Conservation (phyloP, 2,329 filamentous ascomycete species). For the Balansia obtecta region DNA sequence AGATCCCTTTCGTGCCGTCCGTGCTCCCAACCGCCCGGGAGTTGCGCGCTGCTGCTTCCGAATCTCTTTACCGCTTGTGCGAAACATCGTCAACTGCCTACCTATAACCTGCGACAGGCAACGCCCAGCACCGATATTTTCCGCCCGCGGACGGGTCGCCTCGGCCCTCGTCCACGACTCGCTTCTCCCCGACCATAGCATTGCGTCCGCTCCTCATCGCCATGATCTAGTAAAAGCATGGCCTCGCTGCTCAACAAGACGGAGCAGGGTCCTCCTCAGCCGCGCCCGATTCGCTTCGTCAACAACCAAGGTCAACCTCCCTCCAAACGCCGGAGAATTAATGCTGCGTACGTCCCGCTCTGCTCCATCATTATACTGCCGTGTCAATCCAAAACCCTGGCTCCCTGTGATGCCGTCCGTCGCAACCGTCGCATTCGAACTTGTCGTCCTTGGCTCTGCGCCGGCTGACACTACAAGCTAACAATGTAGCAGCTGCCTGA, state of each 20-base stretch:
- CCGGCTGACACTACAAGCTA: background rate
- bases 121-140: background rate
- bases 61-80: background rate
- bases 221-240: slow-evolving; percentile 30
- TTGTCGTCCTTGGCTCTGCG: background rate
- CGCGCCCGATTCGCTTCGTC: slow-evolving; percentile 60
- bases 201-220: slow-evolving; percentile 11
- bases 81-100: slow-evolving; percentile 1
- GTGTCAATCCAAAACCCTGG: background rate
- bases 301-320: slow-evolving; percentile 72
- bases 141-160: background rate
- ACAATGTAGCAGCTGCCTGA: slow-evolving; percentile 42
- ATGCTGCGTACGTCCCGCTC: slow-evolving; percentile 51
- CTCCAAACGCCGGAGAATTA: slow-evolving; percentile 66
- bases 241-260: slow-evolving; percentile 30
- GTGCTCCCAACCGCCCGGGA: background rate
- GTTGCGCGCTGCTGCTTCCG: background rate
- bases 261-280: slow-evolving; percentile 30
- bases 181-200: background rate
- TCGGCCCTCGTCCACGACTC: background rate
- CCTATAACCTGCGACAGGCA: background rate
- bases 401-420: background rate
- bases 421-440: background rate
- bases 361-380: background rate
- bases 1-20: background rate